A percentile compares a stretch with the other conserved stretches of the same genome.
Evolutionary conservation across 2,329 filamentous ascomycete genomes (phyloP).

Genomic region (Alternaria angustiovoidea): DNA sequence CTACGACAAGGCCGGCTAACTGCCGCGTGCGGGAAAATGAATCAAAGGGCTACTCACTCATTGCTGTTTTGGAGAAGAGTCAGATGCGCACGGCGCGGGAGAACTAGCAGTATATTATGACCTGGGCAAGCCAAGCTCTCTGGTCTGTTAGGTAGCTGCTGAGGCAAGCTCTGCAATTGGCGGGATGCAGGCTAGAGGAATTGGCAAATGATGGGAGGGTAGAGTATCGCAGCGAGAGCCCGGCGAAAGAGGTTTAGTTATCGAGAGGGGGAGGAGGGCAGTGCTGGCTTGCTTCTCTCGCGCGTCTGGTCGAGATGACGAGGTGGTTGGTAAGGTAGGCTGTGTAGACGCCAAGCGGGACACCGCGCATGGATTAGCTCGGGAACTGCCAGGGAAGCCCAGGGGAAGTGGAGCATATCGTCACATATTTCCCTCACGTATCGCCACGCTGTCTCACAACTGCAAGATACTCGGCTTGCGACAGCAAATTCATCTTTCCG

Average conservation of each 20-base stretch:
- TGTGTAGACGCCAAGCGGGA: conserved; percentile 8
- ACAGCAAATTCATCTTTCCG: background rate
- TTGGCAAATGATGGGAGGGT: conserved; percentile 2
- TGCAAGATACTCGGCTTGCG: background rate
- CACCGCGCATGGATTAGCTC: conserved; percentile 1
- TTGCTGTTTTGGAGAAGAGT: conserved; percentile 17
- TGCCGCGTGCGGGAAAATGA: conserved; percentile 16
- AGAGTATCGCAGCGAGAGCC: conserved; percentile 2
- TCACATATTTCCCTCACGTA: conserved; percentile 10
- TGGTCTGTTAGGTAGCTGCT: conserved; percentile 7
- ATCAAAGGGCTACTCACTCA: conserved; percentile 30
- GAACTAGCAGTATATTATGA: conserved; percentile 23
- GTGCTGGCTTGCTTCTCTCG: background rate
- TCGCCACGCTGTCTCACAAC: conserved; percentile 1
- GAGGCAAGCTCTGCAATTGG: conserved; percentile 11
- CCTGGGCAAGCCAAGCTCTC: conserved; percentile 16
- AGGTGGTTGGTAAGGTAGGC: conserved; percentile 10
- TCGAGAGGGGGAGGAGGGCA: conserved; percentile 5
- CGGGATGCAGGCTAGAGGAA: conserved; percentile 2
- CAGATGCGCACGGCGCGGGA: conserved; percentile 15
- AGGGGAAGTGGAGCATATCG: conserved; percentile 6
- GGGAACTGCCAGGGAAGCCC: conserved; percentile 3
- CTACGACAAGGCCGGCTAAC: conserved; percentile 12
- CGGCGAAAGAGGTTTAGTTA: conserved; percentile 13
- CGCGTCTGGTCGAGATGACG: conserved; percentile 5